These are phyloP conservation scores for Boeremia lycopersici DNA, from an alignment of 2,329 filamentous ascomycete genomes.

Conservation along the genomic window DNA sequence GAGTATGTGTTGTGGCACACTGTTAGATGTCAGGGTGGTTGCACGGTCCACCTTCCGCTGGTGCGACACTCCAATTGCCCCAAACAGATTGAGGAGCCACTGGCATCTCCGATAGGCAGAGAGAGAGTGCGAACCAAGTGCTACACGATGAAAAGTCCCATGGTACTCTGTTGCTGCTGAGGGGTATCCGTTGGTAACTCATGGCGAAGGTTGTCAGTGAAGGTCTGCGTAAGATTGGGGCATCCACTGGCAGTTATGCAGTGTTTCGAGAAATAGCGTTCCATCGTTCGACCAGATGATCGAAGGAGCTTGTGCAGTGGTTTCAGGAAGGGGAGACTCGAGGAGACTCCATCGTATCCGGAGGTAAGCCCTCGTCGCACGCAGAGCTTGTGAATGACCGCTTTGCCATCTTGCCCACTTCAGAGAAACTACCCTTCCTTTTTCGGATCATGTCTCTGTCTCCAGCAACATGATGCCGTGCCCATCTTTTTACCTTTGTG, in stretches of 20 bases:
- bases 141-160: not conserved
- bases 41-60: constrained; percentile 31
- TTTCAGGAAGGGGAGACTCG: constrained; percentile 6
- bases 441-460: constrained; percentile 23
- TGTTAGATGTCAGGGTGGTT: constrained; percentile 27
- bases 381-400: constrained; percentile 12
- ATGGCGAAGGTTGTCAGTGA: not conserved
- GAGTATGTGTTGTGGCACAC: constrained; percentile 5
- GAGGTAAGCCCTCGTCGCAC: constrained; percentile 34
- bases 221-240: not conserved
- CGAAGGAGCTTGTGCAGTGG: not conserved
- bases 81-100: constrained; percentile 26
- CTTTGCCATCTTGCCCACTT: constrained; percentile 16
- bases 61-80: constrained; percentile 21
- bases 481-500: constrained; percentile 74
- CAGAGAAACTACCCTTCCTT: constrained; percentile 22
- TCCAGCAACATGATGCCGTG: constrained; percentile 68
- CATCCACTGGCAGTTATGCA: not conserved
- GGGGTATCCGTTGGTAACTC: no score
- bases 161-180: not conserved
- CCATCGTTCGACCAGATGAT: not conserved
- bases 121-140: not conserved
- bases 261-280: not conserved
- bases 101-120: constrained; percentile 29
- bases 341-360: constrained; percentile 39